These are phyloP conservation scores for Aspergillus neoniger DNA, from an alignment of 2,329 filamentous ascomycete species.

Conservation along the genomic window DNA sequence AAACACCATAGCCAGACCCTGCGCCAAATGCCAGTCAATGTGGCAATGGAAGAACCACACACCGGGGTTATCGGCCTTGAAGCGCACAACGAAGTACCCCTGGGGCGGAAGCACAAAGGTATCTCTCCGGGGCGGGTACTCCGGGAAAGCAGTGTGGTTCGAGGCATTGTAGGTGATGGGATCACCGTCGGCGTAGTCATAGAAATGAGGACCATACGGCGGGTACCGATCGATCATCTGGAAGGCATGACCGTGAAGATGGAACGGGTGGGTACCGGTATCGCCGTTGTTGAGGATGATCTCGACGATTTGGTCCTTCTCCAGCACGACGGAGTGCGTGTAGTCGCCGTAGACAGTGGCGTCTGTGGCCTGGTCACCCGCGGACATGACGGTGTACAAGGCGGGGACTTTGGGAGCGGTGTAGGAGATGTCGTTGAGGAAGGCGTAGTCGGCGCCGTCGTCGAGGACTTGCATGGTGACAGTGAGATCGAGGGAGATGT, in stretches of 20 bases:
- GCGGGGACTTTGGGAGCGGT: constrained; percentile 27
- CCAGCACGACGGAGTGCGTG: constrained; percentile 55
- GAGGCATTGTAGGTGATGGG: constrained; percentile 28
- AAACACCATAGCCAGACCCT: constrained; percentile 67
- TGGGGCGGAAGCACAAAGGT: constrained; percentile 65
- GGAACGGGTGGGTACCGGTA: constrained; percentile 51
- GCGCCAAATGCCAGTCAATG: constrained; percentile 73
- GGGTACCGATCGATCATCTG: constrained; percentile 64
- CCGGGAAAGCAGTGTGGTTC: constrained; percentile 46
- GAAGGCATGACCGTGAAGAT: constrained; percentile 63
- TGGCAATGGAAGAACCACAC: constrained; percentile 79
- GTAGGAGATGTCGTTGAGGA: constrained; percentile 32
- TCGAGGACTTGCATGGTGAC: constrained; percentile 61
- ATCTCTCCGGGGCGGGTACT: constrained; percentile 67
- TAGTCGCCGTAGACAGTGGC: constrained; percentile 65
- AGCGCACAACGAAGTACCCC: constrained; percentile 66
- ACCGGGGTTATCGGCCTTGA: constrained; percentile 49
- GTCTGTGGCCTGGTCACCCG: constrained; percentile 52
- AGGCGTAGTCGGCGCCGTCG: constrained; percentile 38
- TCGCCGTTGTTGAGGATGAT: constrained; percentile 49
- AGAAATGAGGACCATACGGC: constrained; percentile 59
- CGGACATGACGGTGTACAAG: constrained; percentile 30
- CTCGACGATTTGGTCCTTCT: constrained; percentile 45
- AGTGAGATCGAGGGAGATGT: constrained; percentile 66
- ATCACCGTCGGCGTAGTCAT: constrained; percentile 46